Percentiles rank a stretch among this genome's conserved stretches.
Evolutionary conservation across 176 grass and related monocot genomes (phyloP).

Genomic region (Cenchrus purpureus): DNA sequence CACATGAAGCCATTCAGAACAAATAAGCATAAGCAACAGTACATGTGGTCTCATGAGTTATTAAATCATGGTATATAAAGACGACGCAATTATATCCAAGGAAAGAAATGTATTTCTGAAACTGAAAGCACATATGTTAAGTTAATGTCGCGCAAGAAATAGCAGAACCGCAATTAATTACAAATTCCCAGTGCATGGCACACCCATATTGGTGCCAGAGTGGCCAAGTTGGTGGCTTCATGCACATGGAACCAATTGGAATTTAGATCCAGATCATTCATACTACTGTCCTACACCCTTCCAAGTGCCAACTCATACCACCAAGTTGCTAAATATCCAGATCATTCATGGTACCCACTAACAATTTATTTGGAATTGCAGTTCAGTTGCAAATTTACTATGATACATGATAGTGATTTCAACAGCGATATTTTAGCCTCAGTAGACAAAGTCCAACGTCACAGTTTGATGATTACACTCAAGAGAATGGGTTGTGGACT

Average conservation of each 20-base stretch:
- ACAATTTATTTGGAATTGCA: not conserved
- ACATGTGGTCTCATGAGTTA: not conserved
- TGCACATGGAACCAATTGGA: constrained; percentile 26
- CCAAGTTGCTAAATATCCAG: constrained; percentile 24
- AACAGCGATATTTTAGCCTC: constrained; percentile 19
- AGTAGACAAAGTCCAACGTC: constrained; percentile 26
- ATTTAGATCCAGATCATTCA: constrained; percentile 3
- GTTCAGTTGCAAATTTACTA: constrained; percentile 13
- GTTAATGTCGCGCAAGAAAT: not conserved
- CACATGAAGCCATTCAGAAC: constrained; percentile 45
- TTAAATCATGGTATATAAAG: constrained; percentile 7
- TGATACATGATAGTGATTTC: constrained; percentile 2
- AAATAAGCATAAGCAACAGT: not conserved
- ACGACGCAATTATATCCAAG: not conserved
- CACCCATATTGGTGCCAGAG: constrained; percentile 10
- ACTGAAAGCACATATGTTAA: not conserved
- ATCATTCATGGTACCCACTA: not conserved
- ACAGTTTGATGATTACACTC: constrained; percentile 27
- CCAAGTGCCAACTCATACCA: constrained; percentile 32
- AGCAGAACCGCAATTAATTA: constrained; percentile 4
- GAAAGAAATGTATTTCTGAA: not conserved
- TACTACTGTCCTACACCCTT: not conserved
- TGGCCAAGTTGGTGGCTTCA: constrained; percentile 24
- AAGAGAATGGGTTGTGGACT: not conserved
- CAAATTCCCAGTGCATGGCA: constrained; percentile 3